Evolutionary conservation across 2,329 filamentous ascomycete species (phyloP).

Genomic region (Coniochaeta hoffmannii): DNA sequence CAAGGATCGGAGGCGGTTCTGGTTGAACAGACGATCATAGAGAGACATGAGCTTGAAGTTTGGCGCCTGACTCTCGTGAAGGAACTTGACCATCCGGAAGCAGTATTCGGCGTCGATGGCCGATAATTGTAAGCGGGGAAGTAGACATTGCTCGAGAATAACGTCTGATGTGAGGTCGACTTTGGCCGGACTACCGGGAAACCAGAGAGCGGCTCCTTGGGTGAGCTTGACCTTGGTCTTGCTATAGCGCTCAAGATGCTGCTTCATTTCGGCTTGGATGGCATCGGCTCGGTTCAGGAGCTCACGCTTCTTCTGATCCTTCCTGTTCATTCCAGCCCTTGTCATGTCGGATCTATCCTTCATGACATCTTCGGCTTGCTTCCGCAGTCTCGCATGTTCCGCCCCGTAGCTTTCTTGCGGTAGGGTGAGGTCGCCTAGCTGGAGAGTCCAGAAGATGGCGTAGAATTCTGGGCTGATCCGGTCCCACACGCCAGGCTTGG

Average conservation of each 20-base stretch:
- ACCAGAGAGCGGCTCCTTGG: conserved; percentile 74
- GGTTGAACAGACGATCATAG: conserved; percentile 75
- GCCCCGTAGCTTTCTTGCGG: conserved; percentile 71
- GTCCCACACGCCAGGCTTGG: conserved; percentile 53
- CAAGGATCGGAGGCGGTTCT: conserved; percentile 70
- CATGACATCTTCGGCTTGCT: conserved; percentile 58
- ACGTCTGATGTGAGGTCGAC: conserved; percentile 63
- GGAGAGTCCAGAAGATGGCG: conserved; percentile 85
- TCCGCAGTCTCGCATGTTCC: conserved; percentile 63
- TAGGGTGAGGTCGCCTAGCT: conserved; percentile 72
- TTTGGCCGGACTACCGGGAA: conserved; percentile 57
- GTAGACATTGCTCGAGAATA: conserved; percentile 81
- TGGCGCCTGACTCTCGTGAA: conserved; percentile 77
- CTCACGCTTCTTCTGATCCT: conserved; percentile 62
- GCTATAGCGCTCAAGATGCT: conserved; percentile 59
- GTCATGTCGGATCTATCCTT: conserved; percentile 68
- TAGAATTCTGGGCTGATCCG: conserved; percentile 76
- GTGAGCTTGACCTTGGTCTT: conserved; percentile 63
- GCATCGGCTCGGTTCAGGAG: conserved; percentile 62
- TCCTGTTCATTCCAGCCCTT: conserved; percentile 55
- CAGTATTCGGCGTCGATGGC: conserved; percentile 83
- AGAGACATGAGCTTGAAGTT: conserved; percentile 83
- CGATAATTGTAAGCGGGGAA: conserved; percentile 81
- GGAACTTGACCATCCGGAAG: conserved; percentile 76
- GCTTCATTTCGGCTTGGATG: conserved; percentile 65